Evolutionary conservation across 148 eudicot species (phyloP), one percentile per base, ranked within the genome.

Genomic region (Nyssa sinensis): DNA sequence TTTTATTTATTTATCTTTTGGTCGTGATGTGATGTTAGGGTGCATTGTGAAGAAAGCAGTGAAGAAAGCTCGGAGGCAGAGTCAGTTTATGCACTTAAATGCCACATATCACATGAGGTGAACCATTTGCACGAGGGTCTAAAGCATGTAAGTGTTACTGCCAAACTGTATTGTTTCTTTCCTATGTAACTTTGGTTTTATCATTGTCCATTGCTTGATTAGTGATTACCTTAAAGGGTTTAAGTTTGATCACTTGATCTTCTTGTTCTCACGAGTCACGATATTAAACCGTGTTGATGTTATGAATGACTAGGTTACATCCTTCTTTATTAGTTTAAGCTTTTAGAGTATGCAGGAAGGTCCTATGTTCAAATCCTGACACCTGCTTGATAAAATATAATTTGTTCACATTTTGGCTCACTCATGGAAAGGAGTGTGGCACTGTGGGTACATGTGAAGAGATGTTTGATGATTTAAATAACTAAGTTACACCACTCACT

Each of bases 31-130:
- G 79, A 41, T 67, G 37, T n/a, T 75, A 95, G 98, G 91, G 91
- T 95, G 70, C 85, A 95, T 77, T 95, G 98, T 83, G 88, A 86
- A 80, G 98, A 95, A 89, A 95, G 97, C 81, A 93, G 98, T 28
- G 98, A 95, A 74, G 98, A 95, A 86, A 95, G 91, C 80, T 87
- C 88, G n/a, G 98, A 95, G 80, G 78, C 66, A 33, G 98, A 95
- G 76, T 82, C 93, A 8, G 90, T 95, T 5, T 91, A 90, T 86
- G 85, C 96, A 32, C 89, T 95, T 41, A 95, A 95, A 80, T 95
- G 98, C 81, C 98, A 95, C 79, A 95, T 95, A 81, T 95, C 98
- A 5, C 97, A 92, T 0, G 98, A 95, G 75, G 98, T 95, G 79
- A 95, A 95, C 77, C 98, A 95, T 84, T 86, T 95, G 71, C 96